Evolutionary conservation across 768 basidiomycete genomes (phyloP).

Genomic region (Tulasnella calospora): DNA sequence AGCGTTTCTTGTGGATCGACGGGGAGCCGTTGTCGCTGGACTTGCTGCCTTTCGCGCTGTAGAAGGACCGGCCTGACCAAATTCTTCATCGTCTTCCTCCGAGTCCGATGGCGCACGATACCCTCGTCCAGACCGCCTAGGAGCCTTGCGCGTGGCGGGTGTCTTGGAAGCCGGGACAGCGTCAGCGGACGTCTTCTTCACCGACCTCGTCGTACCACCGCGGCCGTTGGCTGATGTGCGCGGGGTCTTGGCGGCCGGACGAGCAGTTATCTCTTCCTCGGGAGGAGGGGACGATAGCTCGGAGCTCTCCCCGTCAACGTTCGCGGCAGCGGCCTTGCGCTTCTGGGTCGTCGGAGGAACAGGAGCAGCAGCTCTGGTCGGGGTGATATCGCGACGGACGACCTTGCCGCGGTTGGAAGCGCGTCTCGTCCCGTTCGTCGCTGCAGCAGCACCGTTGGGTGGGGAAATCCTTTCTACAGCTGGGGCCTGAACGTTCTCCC

Average conservation of each 20-base stretch:
- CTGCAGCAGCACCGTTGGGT: background rate
- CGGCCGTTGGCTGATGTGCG: constrained; percentile 7
- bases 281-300: constrained; percentile 13
- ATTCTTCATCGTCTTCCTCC: constrained; percentile 14
- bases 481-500: constrained; percentile 1
- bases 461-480: background rate
- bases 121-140: background rate
- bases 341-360: constrained; percentile 1
- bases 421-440: constrained; percentile 3
- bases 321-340: constrained; percentile 7
- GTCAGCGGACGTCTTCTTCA: constrained; percentile 1
- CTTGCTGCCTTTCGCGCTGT: background rate
- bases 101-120: background rate
- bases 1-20: constrained; percentile 1
- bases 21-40: background rate
- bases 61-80: constrained; percentile 10
- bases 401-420: background rate
- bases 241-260: background rate
- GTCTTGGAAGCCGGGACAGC: background rate
- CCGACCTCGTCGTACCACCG: background rate
- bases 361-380: background rate
- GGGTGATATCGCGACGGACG: background rate
- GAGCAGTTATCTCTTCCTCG: background rate
- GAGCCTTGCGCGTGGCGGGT: background rate
- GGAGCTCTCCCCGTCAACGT: background rate